phyloP scores from a whole-genome alignment of 305 asterid species.

The Salvia sclarea region DNA sequence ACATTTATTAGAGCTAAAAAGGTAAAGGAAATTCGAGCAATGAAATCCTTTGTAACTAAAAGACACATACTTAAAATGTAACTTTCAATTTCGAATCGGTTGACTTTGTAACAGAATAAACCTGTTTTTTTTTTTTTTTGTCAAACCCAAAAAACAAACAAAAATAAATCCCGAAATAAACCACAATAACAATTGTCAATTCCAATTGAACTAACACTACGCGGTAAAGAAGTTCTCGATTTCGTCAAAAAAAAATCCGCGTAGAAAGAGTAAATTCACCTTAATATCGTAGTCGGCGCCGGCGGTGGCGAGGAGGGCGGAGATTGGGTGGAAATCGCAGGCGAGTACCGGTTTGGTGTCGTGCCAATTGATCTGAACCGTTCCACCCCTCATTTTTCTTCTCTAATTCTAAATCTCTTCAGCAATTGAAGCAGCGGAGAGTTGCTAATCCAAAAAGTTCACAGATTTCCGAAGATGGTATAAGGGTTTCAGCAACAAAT shows the following conservation, averaged over 20 bases:
- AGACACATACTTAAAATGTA: neutral
- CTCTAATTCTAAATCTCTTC: neutral
- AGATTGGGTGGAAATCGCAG: slow-evolving; percentile 82
- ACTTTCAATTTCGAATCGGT: neutral
- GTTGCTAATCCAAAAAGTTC: neutral
- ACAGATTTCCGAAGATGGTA: neutral
- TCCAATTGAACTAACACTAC: neutral
- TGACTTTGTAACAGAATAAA: neutral
- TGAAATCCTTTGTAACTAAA: slow-evolving; percentile 9
- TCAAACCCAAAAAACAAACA: neutral
- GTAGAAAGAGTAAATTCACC: slow-evolving; percentile 38
- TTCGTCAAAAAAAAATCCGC: neutral
- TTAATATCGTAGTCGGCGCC: slow-evolving; percentile 96
- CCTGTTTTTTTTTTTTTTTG: too few relatives aligned
- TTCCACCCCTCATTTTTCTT: slow-evolving; percentile 76
- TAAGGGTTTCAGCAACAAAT: slow-evolving; percentile 36
- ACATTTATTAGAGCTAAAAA: slow-evolving; percentile 25
- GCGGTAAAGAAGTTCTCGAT: neutral
- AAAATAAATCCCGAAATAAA: neutral
- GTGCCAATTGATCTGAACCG: slow-evolving; percentile 97
- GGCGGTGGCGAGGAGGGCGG: slow-evolving; percentile 82
- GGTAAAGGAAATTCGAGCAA: neutral
- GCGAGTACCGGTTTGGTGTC: slow-evolving; percentile 89
- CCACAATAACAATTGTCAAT: neutral
- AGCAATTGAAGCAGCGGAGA: neutral